phyloP scores from a whole-genome alignment of 169 alveolate genomes.

The Amoebophrya sp. region DNA sequence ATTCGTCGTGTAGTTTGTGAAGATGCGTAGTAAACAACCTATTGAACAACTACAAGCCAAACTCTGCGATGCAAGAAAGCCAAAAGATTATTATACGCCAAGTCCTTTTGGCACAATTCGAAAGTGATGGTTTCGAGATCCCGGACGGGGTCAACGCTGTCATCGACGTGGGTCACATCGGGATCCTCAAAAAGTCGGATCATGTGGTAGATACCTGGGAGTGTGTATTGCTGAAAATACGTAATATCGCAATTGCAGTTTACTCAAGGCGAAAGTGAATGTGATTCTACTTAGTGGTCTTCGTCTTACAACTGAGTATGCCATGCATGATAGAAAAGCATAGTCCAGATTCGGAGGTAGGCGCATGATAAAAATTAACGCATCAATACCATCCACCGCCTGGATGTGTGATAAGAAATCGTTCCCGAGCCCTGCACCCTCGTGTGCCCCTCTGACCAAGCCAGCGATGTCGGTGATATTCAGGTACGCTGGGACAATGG shows the following conservation, averaged over 20 bases:
- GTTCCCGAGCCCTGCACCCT: slow-evolving; percentile 98
- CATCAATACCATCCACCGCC: slow-evolving; percentile 60
- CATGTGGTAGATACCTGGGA: slow-evolving; percentile 68
- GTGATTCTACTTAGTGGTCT: too few species aligned
- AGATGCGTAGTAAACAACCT: too few species aligned
- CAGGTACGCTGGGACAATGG: slow-evolving; percentile 89
- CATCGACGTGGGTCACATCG: slow-evolving; percentile 94
- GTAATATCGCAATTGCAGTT: too few species aligned
- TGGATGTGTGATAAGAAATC: slow-evolving; percentile 94
- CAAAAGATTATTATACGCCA: slow-evolving; percentile 47
- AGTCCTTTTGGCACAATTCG: slow-evolving; percentile 92
- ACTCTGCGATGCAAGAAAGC: too few species aligned
- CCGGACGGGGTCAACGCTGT: slow-evolving; percentile 95
- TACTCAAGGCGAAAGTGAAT: too few species aligned
- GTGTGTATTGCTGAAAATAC: too few species aligned
- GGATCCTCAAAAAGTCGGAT: slow-evolving; percentile 95
- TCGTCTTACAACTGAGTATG: too few species aligned
- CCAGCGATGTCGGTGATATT: slow-evolving; percentile 98
- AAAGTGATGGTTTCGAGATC: slow-evolving; percentile 91
- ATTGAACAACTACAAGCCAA: too few species aligned
- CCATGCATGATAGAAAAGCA: too few species aligned
- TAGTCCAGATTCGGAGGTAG: too few species aligned
- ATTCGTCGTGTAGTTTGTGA: too few species aligned
- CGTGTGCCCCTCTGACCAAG: slow-evolving; percentile 94
- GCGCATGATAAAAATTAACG: neutral